A percentile compares a stretch with the other conserved stretches of the same genome.
Evolutionary conservation across 305 asterid species (phyloP).

Genomic region (Solanum hybrid): DNA sequence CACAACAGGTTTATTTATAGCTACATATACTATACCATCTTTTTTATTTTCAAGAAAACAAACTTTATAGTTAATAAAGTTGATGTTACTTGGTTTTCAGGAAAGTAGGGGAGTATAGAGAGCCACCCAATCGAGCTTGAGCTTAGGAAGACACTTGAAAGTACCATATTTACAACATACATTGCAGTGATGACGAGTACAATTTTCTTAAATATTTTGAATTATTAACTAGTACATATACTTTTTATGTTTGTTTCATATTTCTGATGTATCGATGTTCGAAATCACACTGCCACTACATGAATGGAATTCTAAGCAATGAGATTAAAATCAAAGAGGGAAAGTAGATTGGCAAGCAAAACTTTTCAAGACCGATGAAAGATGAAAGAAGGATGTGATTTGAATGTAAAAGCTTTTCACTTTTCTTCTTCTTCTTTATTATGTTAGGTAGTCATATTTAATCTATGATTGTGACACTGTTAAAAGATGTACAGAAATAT

Average conservation of each 20-base stretch:
- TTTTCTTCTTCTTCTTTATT: not conserved
- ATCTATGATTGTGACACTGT: not conserved
- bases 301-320: not conserved
- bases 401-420: not conserved
- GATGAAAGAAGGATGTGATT: not conserved
- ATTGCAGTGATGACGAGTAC: not conserved
- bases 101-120: slow-evolving; percentile 32
- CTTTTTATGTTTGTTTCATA: not conserved
- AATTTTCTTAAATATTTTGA: not conserved
- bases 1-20: slow-evolving; percentile 49
- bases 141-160: not conserved
- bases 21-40: not conserved
- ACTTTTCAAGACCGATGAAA: not conserved
- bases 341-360: not conserved
- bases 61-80: not conserved
- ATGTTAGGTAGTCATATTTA: not conserved
- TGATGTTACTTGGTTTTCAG: slow-evolving; percentile 15
- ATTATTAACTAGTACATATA: not conserved
- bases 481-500: not conserved
- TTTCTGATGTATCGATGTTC: not conserved
- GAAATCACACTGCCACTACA: not conserved
- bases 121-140: slow-evolving; percentile 31
- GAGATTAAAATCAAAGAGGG: not conserved
- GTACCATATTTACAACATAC: not conserved
- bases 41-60: not conserved